These are phyloP conservation scores for Capsella bursapastoris DNA, from an alignment of 345 rosid genomes.

Conservation along the genomic window DNA sequence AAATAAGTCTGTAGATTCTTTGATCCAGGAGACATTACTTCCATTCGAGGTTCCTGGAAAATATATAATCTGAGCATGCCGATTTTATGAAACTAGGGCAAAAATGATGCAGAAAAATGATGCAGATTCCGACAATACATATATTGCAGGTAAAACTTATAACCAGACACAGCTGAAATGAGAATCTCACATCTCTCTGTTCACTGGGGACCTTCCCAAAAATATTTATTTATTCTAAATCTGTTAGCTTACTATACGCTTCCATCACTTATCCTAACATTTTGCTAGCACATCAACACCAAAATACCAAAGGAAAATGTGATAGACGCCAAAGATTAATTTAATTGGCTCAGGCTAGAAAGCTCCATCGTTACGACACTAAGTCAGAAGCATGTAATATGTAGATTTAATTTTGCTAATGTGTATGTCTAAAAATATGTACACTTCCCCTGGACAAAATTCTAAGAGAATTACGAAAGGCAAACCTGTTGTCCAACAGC, in stretches of 20 bases:
- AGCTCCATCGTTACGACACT: constrained; percentile 6
- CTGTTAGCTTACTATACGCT: constrained; percentile 26
- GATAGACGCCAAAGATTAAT: neutral
- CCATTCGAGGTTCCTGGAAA: constrained; percentile 92
- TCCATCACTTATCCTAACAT: constrained; percentile 25
- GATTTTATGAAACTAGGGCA: constrained; percentile 10
- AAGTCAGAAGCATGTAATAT: constrained; percentile 25
- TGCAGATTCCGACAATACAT: constrained; percentile 18
- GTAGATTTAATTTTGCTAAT: constrained; percentile 7
- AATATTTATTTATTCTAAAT: constrained; percentile 23
- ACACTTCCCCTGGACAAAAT: constrained; percentile 9
- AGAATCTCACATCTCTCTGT: constrained; percentile 15
- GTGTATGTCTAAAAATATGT: constrained; percentile 2
- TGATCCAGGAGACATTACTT: constrained; percentile 85
- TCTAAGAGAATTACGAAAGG: constrained; percentile 17
- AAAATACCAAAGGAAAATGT: constrained; percentile 25
- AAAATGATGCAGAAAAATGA: neutral
- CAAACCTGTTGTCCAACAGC: constrained; percentile 97
- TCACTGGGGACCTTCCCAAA: constrained; percentile 22
- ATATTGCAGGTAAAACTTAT: constrained; percentile 19
- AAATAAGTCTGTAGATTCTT: constrained; percentile 79
- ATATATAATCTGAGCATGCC: constrained; percentile 16
- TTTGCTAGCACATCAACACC: constrained; percentile 8
- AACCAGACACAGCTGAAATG: constrained; percentile 24
- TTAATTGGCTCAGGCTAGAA: constrained; percentile 1